These are phyloP conservation scores for Ramichloridium luteum DNA, from an alignment of 2,329 filamentous ascomycete species.

Conservation along the genomic window DNA sequence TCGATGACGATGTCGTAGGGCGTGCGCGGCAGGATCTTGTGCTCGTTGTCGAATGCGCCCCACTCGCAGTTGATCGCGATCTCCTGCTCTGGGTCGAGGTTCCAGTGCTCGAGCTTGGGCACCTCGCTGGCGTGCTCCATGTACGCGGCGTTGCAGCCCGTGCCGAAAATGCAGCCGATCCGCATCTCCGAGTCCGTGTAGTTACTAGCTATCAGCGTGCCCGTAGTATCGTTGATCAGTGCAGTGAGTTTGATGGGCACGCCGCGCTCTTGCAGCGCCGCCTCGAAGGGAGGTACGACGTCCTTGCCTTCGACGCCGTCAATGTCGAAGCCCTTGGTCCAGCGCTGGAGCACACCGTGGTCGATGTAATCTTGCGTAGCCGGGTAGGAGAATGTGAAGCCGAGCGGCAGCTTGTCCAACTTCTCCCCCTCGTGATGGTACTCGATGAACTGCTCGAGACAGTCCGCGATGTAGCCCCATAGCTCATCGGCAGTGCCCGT, in stretches of 20 bases:
- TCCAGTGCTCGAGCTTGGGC: constrained; percentile 85
- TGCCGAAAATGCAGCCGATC: constrained; percentile 97
- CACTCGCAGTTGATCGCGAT: constrained; percentile 98
- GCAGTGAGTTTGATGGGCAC: constrained; percentile 88
- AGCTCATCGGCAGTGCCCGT: constrained; percentile 72
- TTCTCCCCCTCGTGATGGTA: constrained; percentile 62
- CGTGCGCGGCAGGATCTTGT: constrained; percentile 73
- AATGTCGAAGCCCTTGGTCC: constrained; percentile 98
- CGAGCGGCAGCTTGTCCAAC: constrained; percentile 59
- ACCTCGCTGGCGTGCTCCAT: constrained; percentile 89
- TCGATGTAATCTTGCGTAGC: constrained; percentile 89
- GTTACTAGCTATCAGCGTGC: constrained; percentile 87
- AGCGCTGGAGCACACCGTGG: constrained; percentile 81
- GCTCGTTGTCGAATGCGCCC: constrained; percentile 92
- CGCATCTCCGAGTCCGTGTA: constrained; percentile 92
- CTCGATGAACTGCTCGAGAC: constrained; percentile 79
- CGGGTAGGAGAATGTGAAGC: constrained; percentile 94
- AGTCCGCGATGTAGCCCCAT: constrained; percentile 92
- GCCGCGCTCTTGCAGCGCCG: constrained; percentile 59
- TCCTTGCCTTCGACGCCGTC: constrained; percentile 81
- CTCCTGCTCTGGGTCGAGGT: constrained; percentile 57
- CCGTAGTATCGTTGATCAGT: constrained; percentile 94
- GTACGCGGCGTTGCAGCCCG: constrained; percentile 95
- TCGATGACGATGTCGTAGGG: constrained; percentile 43
- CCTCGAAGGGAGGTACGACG: constrained; percentile 78